Base-by-base conservation (phyloP, 2,329 filamentous ascomycete genomes). In the Exutisphaerella laricina region DNA sequence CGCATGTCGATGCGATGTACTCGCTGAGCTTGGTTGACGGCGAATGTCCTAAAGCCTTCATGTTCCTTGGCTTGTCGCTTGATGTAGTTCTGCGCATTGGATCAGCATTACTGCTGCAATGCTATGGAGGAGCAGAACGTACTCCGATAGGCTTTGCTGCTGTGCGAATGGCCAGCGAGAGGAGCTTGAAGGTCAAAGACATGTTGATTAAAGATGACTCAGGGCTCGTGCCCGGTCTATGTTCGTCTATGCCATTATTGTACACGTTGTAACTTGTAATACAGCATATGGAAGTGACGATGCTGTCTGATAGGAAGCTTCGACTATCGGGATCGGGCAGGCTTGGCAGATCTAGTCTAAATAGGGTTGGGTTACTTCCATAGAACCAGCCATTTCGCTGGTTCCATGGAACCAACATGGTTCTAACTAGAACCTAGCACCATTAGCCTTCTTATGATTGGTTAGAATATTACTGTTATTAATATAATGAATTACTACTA, bases 121-220 rank as follows among this genome's bases (percentile, higher is more conserved):
- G 35, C 30, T 17, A 18, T 8, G n/a, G n/a, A 33, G 25, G 30
- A 31, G 47, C 34, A 31, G 42, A 16, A 64, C 73, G 56, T 70
- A 83, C 80, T 51, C 78, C 79, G 58, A 84, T 79, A 2, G 80
- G 80, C 59, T 84, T 84, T 10, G 80, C 80, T 20, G 82, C 67
- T 1, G 80, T 84, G 46, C 80, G 72, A 46, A 84, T 77, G 29
- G 71, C 73, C 35, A 84, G 69, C 16, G 80, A 82, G 22, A 76
- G 77, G 53, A 84, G 73, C 60, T 84, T 84, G 49, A 84, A 67
- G 7, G 79, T 81, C 49, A 84, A 69, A 49, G 78, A 80, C 78
- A 82, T 82, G 50, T 29, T 58, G 9, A 22, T 28, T 23, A 18
- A 18, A 17, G 36, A 39, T n/a, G 16, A n/a, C 13, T 32, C 39